Conservation (phyloP, 2,329 filamentous ascomycete species). For the Beauveria sp. region DNA sequence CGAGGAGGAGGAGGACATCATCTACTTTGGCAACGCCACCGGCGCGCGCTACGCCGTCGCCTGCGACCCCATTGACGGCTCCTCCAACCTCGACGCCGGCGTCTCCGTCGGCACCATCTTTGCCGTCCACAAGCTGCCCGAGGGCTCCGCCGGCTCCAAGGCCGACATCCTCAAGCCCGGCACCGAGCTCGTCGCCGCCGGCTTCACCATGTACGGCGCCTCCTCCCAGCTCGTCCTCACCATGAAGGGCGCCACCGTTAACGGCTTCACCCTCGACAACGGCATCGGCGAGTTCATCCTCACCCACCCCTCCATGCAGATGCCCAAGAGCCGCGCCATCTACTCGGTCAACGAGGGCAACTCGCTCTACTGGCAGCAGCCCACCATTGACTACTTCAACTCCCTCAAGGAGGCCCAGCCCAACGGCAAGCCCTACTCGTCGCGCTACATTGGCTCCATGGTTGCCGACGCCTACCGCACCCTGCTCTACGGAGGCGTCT, state of each 20-base stretch:
- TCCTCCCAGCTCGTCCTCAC: slow-evolving; percentile 95
- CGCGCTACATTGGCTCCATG: slow-evolving; percentile 96
- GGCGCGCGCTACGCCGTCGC: slow-evolving; percentile 88
- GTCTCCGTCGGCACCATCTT: slow-evolving; percentile 98
- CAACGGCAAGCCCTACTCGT: slow-evolving; percentile 81
- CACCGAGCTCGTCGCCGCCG: slow-evolving; percentile 82
- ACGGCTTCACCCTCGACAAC: slow-evolving; percentile 96
- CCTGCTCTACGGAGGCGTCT: slow-evolving; percentile 89
- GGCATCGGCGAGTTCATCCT: slow-evolving; percentile 98
- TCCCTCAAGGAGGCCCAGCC: slow-evolving; percentile 73
- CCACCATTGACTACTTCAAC: slow-evolving; percentile 81
- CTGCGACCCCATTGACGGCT: slow-evolving; percentile 96
- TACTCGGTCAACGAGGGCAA: slow-evolving; percentile 99
- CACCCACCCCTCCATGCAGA: slow-evolving; percentile 87
- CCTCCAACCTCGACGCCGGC: slow-evolving; percentile 93
- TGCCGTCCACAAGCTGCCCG: slow-evolving; percentile 81
- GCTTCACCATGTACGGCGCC: slow-evolving; percentile 99
- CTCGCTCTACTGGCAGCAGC: slow-evolving; percentile 89
- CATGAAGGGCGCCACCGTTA: slow-evolving; percentile 86
- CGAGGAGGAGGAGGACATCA: slow-evolving; percentile 91
- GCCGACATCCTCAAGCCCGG: slow-evolving; percentile 87
- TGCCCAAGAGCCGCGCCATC: slow-evolving; percentile 74
- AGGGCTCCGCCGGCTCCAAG: slow-evolving; percentile 63
- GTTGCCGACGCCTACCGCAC: slow-evolving; percentile 97
- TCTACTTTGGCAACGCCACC: slow-evolving; percentile 70